These are phyloP conservation scores for Prunus yedoensis DNA, from an alignment of 331 rosid species.

Conservation along the genomic window DNA sequence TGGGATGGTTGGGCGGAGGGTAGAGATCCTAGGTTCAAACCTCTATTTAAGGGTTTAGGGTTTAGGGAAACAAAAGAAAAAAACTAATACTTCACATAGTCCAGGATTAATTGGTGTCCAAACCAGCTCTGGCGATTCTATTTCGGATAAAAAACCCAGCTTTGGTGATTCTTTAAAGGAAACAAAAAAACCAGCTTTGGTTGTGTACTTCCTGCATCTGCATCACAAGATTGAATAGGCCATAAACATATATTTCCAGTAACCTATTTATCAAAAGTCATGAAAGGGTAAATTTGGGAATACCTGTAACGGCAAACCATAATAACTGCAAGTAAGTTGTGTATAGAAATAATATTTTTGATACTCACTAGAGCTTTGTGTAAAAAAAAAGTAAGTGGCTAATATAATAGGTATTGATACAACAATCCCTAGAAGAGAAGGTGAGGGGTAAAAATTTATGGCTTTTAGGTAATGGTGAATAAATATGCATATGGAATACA, in stretches of 20 bases:
- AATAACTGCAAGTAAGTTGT: not conserved
- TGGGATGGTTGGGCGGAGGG: not conserved
- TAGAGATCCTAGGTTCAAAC: not conserved
- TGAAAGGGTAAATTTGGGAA: not conserved
- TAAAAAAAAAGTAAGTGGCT: not conserved
- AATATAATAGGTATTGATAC: not conserved
- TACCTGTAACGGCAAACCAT: not conserved
- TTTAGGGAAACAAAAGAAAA: not conserved
- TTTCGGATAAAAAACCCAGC: not conserved
- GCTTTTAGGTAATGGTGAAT: not conserved
- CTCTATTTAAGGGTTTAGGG: not conserved
- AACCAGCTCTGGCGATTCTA: not conserved
- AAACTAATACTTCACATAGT: not conserved
- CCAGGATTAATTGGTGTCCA: not conserved
- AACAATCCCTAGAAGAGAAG: not conserved
- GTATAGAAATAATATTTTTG: not conserved
- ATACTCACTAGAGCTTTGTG: not conserved
- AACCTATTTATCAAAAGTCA: slow-evolving; percentile 5
- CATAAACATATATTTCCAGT: not conserved
- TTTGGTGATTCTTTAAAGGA: not conserved
- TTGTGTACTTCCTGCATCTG: not conserved
- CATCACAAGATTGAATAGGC: slow-evolving; percentile 11
- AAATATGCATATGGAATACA: not conserved
- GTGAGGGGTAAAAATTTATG: not conserved
- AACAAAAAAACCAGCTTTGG: not conserved